Conservation (phyloP, 2,329 filamentous ascomycete genomes). For the Xylariaceae sp. region DNA sequence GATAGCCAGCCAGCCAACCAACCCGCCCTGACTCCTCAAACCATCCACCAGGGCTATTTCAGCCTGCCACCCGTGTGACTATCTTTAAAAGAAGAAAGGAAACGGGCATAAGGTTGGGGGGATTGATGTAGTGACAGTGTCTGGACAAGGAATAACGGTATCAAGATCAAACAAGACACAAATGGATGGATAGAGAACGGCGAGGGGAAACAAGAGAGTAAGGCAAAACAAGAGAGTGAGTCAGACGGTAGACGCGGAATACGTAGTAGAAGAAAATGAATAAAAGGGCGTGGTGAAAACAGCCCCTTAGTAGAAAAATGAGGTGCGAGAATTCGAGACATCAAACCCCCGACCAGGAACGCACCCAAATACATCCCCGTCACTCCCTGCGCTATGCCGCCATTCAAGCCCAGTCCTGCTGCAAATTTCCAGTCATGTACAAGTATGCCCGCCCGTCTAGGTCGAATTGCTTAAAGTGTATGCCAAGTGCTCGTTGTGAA, state of each 20-base stretch:
- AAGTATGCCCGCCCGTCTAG: constrained; percentile 30
- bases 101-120: constrained; percentile 7
- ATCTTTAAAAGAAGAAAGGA: constrained; percentile 17
- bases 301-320: constrained; percentile 25
- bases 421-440: constrained; percentile 35
- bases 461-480: constrained; percentile 30
- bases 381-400: constrained; percentile 38
- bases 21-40: constrained; percentile 23
- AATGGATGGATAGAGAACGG: constrained; percentile 15
- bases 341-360: constrained; percentile 28
- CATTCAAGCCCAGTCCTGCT: constrained; percentile 31
- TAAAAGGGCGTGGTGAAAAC: constrained; percentile 17
- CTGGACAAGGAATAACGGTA: constrained; percentile 12
- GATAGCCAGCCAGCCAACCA: constrained; percentile 23
- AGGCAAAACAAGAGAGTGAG: constrained; percentile 15
- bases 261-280: constrained; percentile 8
- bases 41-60: constrained; percentile 17
- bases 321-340: constrained; percentile 28
- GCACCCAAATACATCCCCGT: constrained; percentile 35
- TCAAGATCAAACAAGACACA: constrained; percentile 15
- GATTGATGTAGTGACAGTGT: constrained; percentile 10
- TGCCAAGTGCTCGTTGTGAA: constrained; percentile 29
- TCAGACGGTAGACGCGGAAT: constrained; percentile 9
- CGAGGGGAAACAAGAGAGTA: constrained; percentile 12
- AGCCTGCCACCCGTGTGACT: constrained; percentile 21